Evolutionary conservation across 805 yeast species (phyloP), one percentile per base, ranked within the genome.

Genomic region (Barnettozyma pratensis): DNA sequence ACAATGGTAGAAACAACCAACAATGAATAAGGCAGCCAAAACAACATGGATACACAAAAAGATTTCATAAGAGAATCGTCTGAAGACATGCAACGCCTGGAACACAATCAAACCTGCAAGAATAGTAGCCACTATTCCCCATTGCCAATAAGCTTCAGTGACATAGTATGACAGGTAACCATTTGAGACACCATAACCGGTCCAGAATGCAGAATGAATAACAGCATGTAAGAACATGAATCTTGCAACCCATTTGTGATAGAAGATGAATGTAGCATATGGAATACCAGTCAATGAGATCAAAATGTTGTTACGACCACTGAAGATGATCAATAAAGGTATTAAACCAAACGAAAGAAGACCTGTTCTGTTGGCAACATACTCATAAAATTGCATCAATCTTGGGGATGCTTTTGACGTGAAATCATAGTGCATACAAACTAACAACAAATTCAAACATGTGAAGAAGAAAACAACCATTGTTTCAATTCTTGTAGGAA

Each of bases 221-320:
- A 52, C 5, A 3, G 60, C 61, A 38, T 56, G 54, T 7, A 54
- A 39, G 43, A 52, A 64, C 55, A 71, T 65, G 0, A 73, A 57
- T 48, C 85, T 63, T 3, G 81, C 79, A 27, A 72, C 65, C 81
- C 84, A 82, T 63, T 78, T 82, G 65, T 88, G 96, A 59, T 78
- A 77, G 37, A 74, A 66, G 52, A 83, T 74, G 65, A 86, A 83
- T 3, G 84, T 72, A 5, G 83, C 68, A 55, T 77, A 82, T 4
- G 80, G 70, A 73, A 88, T 73, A 7, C 88, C 87, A 0, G 92
- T 79, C 8, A 81, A 46, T 57, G 66, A 68, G 51, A 75, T 76
- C 51, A 86, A 61, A 35, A 87, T 69, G 62, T 83, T 87, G 65
- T 85, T 87, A 55, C 95, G 69, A 12, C 88, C 85, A 6, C 87